A percentile compares a stretch with the other conserved stretches of the same genome.
phyloP scores from a whole-genome alignment of 768 basidiomycete genomes.

The Paxillus involutus region DNA sequence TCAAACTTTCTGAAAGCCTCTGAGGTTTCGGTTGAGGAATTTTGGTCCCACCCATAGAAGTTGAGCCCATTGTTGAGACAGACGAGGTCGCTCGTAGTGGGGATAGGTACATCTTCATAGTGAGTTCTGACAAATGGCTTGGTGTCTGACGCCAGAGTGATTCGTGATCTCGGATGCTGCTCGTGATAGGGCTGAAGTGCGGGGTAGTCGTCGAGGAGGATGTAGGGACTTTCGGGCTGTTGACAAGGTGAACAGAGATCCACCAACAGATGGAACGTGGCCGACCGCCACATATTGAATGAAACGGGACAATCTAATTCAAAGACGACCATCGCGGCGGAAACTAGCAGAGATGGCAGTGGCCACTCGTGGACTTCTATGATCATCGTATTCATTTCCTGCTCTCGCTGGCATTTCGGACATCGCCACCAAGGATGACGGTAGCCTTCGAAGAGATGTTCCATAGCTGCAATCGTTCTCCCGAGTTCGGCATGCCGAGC shows the following conservation, averaged over 20 bases:
- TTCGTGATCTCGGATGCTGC: constrained; percentile 17
- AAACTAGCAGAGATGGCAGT: constrained; percentile 28
- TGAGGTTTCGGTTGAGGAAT: constrained; percentile 8
- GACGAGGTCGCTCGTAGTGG: constrained; percentile 14
- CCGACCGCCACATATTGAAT: constrained; percentile 41
- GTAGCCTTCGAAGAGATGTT: not conserved
- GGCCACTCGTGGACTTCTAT: constrained; percentile 47
- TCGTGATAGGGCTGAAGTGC: not conserved
- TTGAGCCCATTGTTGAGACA: constrained; percentile 30
- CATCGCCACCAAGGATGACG: constrained; percentile 2
- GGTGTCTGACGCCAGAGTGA: constrained; percentile 36
- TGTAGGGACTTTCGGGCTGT: not conserved
- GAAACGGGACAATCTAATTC: constrained; percentile 37
- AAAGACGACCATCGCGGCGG: constrained; percentile 36
- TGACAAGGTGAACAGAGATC: constrained; percentile 28
- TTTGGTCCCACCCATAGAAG: constrained; percentile 29
- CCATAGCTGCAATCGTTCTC: not conserved
- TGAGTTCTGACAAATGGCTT: constrained; percentile 35
- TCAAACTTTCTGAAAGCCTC: constrained; percentile 8
- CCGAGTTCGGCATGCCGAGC: not conserved
- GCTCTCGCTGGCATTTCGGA: constrained; percentile 25
- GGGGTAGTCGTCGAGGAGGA: constrained; percentile 1
- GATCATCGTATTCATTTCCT: constrained; percentile 10
- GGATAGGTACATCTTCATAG: constrained; percentile 21
- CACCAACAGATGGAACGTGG: constrained; percentile 36